Conservation (phyloP, 1,139 yeast species). For the Diutina pseudorugosa region DNA sequence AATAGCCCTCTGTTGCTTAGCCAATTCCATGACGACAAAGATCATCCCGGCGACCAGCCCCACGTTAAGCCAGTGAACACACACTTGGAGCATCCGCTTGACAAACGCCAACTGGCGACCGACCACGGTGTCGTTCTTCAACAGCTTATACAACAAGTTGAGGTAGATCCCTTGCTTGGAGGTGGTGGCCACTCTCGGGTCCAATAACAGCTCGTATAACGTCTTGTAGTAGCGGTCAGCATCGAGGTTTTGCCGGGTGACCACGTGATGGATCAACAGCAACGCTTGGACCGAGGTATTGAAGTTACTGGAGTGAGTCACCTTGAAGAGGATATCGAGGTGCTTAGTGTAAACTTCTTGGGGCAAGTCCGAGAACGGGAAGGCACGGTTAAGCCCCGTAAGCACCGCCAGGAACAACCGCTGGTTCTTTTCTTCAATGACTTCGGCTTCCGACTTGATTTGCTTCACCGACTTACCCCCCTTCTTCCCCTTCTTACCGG, state of each 20-base stretch:
- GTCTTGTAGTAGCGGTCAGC: slow-evolving; percentile 79
- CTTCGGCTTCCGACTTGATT: slow-evolving; percentile 55
- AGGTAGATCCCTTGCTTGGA: slow-evolving; percentile 86
- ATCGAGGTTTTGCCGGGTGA: slow-evolving; percentile 41
- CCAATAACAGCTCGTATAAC: slow-evolving; percentile 79
- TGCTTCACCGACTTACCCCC: slow-evolving; percentile 74
- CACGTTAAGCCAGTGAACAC: slow-evolving; percentile 74
- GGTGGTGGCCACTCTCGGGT: slow-evolving; percentile 68
- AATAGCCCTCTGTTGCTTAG: slow-evolving; percentile 30
- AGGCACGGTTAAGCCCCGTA: slow-evolving; percentile 93
- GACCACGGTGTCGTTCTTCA: slow-evolving; percentile 50
- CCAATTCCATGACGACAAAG: slow-evolving; percentile 57
- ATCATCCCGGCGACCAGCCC: slow-evolving; percentile 92
- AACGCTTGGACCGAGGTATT: slow-evolving; percentile 92
- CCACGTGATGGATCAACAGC: slow-evolving; percentile 70
- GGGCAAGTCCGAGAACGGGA: slow-evolving; percentile 79
- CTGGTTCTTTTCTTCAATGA: slow-evolving; percentile 73
- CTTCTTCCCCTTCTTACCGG: slow-evolving; percentile 42
- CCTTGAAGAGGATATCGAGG: slow-evolving; percentile 72
- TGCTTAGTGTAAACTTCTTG: slow-evolving; percentile 64
- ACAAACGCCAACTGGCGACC: slow-evolving; percentile 79
- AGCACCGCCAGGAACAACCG: slow-evolving; percentile 82
- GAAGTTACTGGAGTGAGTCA: slow-evolving; percentile 90
- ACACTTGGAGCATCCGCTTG: slow-evolving; percentile 78
- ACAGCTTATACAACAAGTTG: slow-evolving; percentile 72